phyloP scores from a whole-genome alignment of 345 rosid species.

The Lepidium sativum region DNA sequence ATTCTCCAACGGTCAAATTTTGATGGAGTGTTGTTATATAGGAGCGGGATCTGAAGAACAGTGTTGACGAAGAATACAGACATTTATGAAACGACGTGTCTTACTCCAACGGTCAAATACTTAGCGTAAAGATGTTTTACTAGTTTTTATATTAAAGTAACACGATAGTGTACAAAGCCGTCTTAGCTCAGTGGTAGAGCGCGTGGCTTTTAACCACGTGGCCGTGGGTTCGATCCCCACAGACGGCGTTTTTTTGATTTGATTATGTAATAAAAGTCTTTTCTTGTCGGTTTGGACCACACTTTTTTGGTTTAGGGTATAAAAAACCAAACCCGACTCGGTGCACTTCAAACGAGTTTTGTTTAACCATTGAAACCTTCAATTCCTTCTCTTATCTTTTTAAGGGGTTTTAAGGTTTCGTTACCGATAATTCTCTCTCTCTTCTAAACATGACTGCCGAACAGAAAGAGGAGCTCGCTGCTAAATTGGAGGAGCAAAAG shows the following conservation, averaged over 20 bases:
- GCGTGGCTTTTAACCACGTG: constrained; percentile 82
- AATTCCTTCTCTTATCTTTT: background rate
- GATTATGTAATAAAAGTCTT: background rate
- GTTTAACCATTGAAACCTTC: background rate
- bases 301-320: background rate
- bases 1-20: constrained; percentile 28
- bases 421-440: background rate
- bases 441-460: constrained; percentile 48
- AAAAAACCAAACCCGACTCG: background rate
- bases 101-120: constrained; percentile 14
- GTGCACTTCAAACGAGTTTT: background rate
- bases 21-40: background rate
- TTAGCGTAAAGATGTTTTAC: background rate
- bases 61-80: background rate
- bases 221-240: constrained; percentile 90
- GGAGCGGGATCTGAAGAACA: constrained; percentile 4
- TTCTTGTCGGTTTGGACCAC: background rate
- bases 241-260: constrained; percentile 38
- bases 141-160: too few relatives aligned
- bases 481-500: constrained; percentile 56
- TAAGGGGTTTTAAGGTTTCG: constrained; percentile 11
- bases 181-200: constrained; percentile 86
- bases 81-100: background rate
- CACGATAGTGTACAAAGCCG: constrained; percentile 15
- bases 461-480: constrained; percentile 54